Evolutionary conservation across 2,329 filamentous ascomycete species (phyloP), one percentile per base, ranked within the genome.

Genomic region (Diplodia sapinea): DNA sequence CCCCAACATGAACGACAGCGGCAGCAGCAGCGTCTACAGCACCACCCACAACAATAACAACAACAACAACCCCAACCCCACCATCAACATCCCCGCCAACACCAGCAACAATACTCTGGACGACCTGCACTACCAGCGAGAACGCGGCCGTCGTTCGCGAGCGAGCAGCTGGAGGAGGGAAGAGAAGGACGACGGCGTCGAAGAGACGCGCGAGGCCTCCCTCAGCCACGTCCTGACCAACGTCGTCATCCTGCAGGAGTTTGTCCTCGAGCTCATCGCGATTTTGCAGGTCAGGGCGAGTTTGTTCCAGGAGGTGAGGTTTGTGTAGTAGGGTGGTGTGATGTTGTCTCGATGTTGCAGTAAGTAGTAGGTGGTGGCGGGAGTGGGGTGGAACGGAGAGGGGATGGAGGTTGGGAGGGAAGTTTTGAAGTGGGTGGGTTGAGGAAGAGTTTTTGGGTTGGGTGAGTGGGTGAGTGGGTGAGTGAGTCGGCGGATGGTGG

Each of bases 201-300:
- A 73, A 29, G 69, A 70, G 59, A 33, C 75, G n/a, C 74, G 74
- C 66, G 78, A 81, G 64, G 82, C 81, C 15, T 83, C 79, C 70
- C 71, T 84, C 36, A 75, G 82, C 66, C 82, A 84, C 71, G 79
- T 85, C 36, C 74, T 84, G 40, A 84, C 82, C 11, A 85, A 85
- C 69, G 79, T 82, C 50, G 81, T 84, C 6, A 77, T 85, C 11
- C 69, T 85, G 70, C 83, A 84, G 71, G 81, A 84, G 69, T 85
- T 85, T 70, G 76, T 83, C 23, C 72, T 84, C 59, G 83, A 85
- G 73, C 68, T 85, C 13, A 78, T 82, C 12, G 82, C 82, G 5
- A 74, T 84, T 65, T 71, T 84, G 73, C 82, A 84, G 70, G 78
- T 83, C 1, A 74, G 83, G 40, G 82, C 82, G 5, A 81, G 81